Evolutionary conservation across 768 basidiomycete genomes (phyloP).

Genomic region (Botryobasidium botryosum): DNA sequence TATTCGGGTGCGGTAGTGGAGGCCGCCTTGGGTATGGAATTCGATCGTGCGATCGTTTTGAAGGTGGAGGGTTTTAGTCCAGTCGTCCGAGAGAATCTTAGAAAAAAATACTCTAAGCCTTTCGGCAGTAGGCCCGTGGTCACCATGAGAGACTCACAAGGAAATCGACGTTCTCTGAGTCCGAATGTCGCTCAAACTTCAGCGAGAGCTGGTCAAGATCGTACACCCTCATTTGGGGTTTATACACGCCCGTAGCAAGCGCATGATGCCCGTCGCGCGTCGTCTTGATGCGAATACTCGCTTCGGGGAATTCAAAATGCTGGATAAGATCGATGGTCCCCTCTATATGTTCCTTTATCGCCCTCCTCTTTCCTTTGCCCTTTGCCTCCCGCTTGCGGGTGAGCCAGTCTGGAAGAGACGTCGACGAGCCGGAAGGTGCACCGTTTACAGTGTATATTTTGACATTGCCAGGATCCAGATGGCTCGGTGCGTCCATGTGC

Average conservation of each 20-base stretch:
- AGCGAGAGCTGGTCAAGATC: slow-evolving; percentile 82
- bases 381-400: slow-evolving; percentile 46
- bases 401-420: slow-evolving; percentile 91
- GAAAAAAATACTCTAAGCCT: too few relatives aligned
- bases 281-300: slow-evolving; percentile 77
- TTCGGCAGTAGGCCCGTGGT: too few relatives aligned
- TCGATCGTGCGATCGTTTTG: slow-evolving; percentile 92
- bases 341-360: slow-evolving; percentile 53
- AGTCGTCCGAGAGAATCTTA: slow-evolving; percentile 93
- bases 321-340: slow-evolving; percentile 84
- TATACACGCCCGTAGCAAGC: slow-evolving; percentile 92
- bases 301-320: slow-evolving; percentile 94
- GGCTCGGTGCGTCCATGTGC: too few relatives aligned
- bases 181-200: slow-evolving; percentile 92
- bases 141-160: slow-evolving; percentile 85
- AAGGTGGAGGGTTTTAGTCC: slow-evolving; percentile 95
- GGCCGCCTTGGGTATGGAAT: slow-evolving; percentile 83
- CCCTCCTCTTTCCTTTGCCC: slow-evolving; percentile 40
- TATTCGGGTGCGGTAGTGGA: slow-evolving; percentile 86
- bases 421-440: slow-evolving; percentile 67
- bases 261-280: slow-evolving; percentile 86
- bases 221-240: slow-evolving; percentile 93
- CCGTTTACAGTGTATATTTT: slow-evolving; percentile 97
- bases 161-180: slow-evolving; percentile 96
- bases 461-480: too few relatives aligned